Evolutionary conservation across 1,139 yeast genomes (phyloP).

Genomic region (Saccharomycopsis hybrid): DNA sequence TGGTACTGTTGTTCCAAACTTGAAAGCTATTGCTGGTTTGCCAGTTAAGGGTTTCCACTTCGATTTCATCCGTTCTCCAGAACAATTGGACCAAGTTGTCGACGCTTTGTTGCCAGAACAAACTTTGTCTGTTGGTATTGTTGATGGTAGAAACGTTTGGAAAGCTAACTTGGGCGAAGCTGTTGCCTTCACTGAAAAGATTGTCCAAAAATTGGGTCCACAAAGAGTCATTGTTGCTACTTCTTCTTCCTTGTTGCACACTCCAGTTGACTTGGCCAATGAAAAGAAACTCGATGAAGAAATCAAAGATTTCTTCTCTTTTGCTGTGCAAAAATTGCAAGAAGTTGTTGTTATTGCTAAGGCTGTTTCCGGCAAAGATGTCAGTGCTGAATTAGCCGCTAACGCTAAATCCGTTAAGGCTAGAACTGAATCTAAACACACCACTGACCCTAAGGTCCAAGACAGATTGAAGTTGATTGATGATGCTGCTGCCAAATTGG

Average conservation of each 20-base stretch:
- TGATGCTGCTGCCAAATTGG: constrained; percentile 45
- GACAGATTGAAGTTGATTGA: constrained; percentile 78
- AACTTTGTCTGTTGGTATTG: constrained; percentile 90
- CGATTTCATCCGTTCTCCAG: constrained; percentile 94
- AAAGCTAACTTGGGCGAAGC: constrained; percentile 91
- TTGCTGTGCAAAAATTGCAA: constrained; percentile 90
- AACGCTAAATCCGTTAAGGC: constrained; percentile 83
- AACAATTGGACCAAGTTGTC: constrained; percentile 82
- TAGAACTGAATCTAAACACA: constrained; percentile 80
- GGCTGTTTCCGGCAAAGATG: constrained; percentile 68
- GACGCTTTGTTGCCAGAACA: constrained; percentile 61
- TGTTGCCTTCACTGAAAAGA: constrained; percentile 70
- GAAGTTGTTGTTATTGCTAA: constrained; percentile 92
- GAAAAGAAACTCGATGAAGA: constrained; percentile 87
- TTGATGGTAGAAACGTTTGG: constrained; percentile 99
- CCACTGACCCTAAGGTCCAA: constrained; percentile 88
- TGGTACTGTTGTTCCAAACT: constrained; percentile 97
- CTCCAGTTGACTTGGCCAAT: constrained; percentile 91
- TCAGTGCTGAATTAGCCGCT: constrained; percentile 59
- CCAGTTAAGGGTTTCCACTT: constrained; percentile 96
- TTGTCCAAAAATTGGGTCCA: constrained; percentile 76
- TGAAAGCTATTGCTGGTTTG: constrained; percentile 77
- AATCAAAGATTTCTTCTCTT: constrained; percentile 96
- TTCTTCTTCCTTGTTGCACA: constrained; percentile 85
- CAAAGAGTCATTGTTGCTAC: constrained; percentile 92